Evolutionary conservation across 2,329 filamentous ascomycete species (phyloP).

Genomic region (Rutstroemia sp.): DNA sequence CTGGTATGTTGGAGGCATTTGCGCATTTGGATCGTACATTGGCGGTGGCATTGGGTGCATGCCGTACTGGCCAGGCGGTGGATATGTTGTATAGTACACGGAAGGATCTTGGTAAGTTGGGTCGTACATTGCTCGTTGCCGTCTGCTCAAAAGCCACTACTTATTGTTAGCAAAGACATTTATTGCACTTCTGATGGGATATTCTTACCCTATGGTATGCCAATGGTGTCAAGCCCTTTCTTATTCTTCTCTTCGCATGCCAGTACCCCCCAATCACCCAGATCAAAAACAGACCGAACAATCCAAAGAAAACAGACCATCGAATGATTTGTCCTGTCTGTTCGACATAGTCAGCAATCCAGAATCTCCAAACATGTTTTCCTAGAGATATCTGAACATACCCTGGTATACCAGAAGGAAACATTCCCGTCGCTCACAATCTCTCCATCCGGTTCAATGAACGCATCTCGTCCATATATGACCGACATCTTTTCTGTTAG

Average conservation of each 20-base stretch:
- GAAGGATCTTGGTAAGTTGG: slow-evolving; percentile 41
- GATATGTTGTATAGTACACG: slow-evolving; percentile 35
- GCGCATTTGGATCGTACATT: slow-evolving; percentile 48
- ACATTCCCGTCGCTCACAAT: slow-evolving; percentile 11
- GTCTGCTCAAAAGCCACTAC: slow-evolving; percentile 29
- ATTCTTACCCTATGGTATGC: slow-evolving; percentile 59
- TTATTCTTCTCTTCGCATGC: slow-evolving; percentile 61
- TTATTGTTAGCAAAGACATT: slow-evolving; percentile 13
- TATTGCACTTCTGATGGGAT: neutral
- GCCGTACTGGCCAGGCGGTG: slow-evolving; percentile 31
- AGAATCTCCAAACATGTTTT: neutral
- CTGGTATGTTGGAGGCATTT: slow-evolving; percentile 48
- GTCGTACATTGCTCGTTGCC: slow-evolving; percentile 25
- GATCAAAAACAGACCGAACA: slow-evolving; percentile 50
- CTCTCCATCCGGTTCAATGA: neutral
- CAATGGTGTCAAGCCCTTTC: slow-evolving; percentile 57
- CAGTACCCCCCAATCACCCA: slow-evolving; percentile 63
- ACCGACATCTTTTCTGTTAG: neutral
- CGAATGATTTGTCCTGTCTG: slow-evolving; percentile 44
- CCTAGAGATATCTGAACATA: slow-evolving; percentile 17
- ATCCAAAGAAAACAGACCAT: slow-evolving; percentile 59
- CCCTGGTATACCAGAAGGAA: slow-evolving; percentile 35
- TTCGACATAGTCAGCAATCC: slow-evolving; percentile 21
- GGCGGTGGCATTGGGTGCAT: slow-evolving; percentile 47
- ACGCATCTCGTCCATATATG: neutral